phyloP scores from a whole-genome alignment of 2,329 filamentous ascomycete species.

The Aspergillus niger region DNA sequence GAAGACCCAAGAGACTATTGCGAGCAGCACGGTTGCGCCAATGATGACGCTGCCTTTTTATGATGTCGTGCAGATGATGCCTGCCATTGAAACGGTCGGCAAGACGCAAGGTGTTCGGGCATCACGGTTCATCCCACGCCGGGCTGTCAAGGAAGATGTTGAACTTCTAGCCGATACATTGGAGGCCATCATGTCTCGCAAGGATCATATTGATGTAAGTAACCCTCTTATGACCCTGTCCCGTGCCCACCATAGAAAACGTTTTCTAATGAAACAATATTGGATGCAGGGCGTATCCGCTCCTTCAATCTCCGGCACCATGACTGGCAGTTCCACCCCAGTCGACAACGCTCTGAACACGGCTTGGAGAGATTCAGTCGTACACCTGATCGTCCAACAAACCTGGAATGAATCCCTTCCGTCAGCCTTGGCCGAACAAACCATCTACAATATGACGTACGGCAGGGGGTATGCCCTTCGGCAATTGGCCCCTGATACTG shows the following conservation, averaged over 20 bases:
- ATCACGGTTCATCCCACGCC: background rate
- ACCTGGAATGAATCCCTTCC: conserved; percentile 16
- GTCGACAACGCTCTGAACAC: conserved; percentile 21
- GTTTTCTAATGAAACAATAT: background rate
- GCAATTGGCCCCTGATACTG: conserved; percentile 26
- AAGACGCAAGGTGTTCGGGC: background rate
- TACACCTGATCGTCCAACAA: conserved; percentile 18
- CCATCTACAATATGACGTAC: conserved; percentile 18
- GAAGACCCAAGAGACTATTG: background rate
- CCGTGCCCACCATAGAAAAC: too few species aligned
- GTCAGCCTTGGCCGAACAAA: conserved; percentile 4
- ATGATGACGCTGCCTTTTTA: background rate
- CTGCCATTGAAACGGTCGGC: background rate
- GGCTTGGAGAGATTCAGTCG: conserved; percentile 21
- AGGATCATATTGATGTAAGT: background rate
- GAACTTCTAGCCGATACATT: background rate
- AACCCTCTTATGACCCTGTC: too few species aligned
- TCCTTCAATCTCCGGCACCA: conserved; percentile 20
- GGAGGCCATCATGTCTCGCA: background rate
- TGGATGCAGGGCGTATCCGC: conserved; percentile 10
- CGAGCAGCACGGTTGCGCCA: background rate
- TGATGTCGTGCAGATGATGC: background rate
- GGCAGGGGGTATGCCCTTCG: conserved; percentile 23
- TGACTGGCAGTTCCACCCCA: conserved; percentile 5
- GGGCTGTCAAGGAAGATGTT: background rate